Conservation (phyloP, 139 green algal species). For the Chlorella ohadii region DNA sequence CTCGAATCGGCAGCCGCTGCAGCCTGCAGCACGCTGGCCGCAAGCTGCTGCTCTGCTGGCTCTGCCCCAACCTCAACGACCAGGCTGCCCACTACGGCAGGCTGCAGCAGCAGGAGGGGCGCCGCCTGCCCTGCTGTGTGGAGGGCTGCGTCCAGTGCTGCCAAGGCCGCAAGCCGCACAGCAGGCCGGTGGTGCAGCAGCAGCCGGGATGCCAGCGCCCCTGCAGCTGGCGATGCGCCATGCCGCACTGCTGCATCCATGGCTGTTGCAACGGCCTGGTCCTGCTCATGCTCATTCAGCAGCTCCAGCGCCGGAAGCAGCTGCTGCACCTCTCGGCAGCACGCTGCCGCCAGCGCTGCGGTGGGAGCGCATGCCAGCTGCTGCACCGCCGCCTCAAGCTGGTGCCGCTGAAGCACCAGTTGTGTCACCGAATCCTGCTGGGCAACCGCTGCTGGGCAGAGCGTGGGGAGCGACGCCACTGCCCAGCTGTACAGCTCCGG, state of each 20-base stretch:
- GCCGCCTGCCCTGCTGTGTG: background rate
- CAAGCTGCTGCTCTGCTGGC: background rate
- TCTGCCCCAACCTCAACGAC: background rate
- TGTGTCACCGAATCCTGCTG: background rate
- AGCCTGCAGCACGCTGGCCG: background rate
- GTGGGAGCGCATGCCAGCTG: background rate
- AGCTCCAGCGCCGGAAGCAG: background rate
- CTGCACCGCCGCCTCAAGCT: background rate
- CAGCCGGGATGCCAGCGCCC: background rate
- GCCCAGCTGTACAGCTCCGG: background rate
- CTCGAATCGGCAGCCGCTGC: background rate
- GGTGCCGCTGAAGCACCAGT: background rate
- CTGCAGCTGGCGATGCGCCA: background rate
- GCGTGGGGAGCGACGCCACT: background rate
- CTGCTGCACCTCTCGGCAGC: slow-evolving; percentile 4
- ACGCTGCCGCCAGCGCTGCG: background rate
- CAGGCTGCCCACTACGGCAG: slow-evolving; percentile 11
- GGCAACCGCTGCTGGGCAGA: background rate
- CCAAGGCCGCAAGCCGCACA: background rate
- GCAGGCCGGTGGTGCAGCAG: background rate
- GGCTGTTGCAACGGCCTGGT: background rate
- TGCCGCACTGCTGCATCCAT: background rate
- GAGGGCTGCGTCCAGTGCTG: background rate
- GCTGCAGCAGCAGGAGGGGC: background rate
- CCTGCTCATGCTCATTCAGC: background rate